Percentiles rank a stretch among this genome's conserved stretches.
phyloP scores from a whole-genome alignment of 2,329 filamentous ascomycete genomes.

The Trichoderma pleuroti region DNA sequence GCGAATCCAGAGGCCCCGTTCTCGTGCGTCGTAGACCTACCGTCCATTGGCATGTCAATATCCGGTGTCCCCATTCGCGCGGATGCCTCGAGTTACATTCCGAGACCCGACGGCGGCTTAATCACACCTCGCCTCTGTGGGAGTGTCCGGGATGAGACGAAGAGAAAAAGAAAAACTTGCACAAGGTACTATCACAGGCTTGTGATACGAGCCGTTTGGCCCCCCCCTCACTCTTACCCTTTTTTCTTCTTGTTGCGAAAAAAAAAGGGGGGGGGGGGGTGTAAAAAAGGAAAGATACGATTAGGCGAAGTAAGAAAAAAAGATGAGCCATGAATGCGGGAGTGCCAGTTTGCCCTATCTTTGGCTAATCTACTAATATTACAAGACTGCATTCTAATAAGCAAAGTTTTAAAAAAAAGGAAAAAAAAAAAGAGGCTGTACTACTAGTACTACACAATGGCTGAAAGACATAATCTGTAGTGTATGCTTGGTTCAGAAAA shows the following conservation, averaged over 20 bases:
- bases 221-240: background rate
- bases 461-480: background rate
- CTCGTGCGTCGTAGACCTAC: background rate
- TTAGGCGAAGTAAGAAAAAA: background rate
- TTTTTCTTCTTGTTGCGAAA: background rate
- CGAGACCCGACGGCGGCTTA: background rate
- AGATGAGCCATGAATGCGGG: background rate
- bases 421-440: background rate
- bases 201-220: background rate
- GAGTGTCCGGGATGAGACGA: background rate
- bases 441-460: background rate
- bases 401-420: background rate
- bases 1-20: background rate
- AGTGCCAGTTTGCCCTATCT: background rate
- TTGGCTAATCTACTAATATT: background rate
- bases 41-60: background rate
- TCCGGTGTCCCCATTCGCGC: background rate
- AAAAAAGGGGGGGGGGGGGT: background rate
- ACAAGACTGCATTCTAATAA: background rate
- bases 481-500: background rate
- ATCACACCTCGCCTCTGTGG: background rate
- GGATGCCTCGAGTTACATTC: constrained; percentile 11
- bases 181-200: background rate
- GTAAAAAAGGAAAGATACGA: background rate
- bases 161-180: background rate